Base-by-base conservation (phyloP, 352 stramenopile genomes). In the Phytophthora cryptogea region DNA sequence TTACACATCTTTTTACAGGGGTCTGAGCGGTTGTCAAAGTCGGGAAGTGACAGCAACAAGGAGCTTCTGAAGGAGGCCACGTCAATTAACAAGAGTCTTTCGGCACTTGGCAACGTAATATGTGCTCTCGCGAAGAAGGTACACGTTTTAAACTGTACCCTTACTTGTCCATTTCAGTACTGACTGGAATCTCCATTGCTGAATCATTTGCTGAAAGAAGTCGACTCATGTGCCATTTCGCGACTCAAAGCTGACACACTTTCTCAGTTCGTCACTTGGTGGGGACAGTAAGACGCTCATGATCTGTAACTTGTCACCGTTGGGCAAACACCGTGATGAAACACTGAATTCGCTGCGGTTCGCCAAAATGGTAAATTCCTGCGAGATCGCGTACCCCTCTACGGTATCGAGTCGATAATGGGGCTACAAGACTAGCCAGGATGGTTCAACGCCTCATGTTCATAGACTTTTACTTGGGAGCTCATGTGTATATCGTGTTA, bases 201-300 rank as follows among this genome's bases (percentile, higher is more conserved):
- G 27, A 28, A 7, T 16, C 11, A 16, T 52, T 43, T 7, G 16
- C 4, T 32, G 14, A 36, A n/a, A 16, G 1, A 36, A 90, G 83
- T 88, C 83, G 11, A 30, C 66, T 0, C 89, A 96, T 43, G 74
- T 96, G 16, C 89, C 88, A 8, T 97, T 94, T 63, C 85, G 89
- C n/a, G 86, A 95, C 57, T 94, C 86, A 6, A 96, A 96, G 70
- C 68, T 96, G 50, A 97, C 89, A 28, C 80, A 93, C 51, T 83
- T 97, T 26, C 45, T 97, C 27, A 90, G 90, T 54, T 83, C 87
- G 3, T 92, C 83, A 3, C 80, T 96, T 3, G 87, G 87, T 23
- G 84, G 83, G 42, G 88, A 96, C 45, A 94, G 86, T 70, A 94
- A 95, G 64, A 94, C 88, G 17, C 75, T 96, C 33, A 96, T 97